phyloP scores from a whole-genome alignment of 1,284 basidiomycete genomes.

The Fomitopsis schrenkii region DNA sequence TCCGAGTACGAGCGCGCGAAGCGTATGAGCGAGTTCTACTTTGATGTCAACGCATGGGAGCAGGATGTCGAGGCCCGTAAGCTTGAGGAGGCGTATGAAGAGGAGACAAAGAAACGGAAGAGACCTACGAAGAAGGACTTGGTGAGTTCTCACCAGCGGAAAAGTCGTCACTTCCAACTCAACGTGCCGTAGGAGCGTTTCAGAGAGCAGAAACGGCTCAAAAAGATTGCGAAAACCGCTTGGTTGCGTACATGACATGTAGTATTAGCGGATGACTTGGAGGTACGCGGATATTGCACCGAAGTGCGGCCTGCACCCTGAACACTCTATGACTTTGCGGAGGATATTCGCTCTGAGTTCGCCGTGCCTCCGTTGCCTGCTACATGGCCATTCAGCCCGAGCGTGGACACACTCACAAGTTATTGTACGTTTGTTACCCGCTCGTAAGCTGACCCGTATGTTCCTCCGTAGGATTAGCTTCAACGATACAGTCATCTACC shows the following conservation, averaged over 20 bases:
- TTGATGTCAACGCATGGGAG: constrained; percentile 84
- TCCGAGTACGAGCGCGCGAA: constrained; percentile 82
- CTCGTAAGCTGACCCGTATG: too few relatives aligned
- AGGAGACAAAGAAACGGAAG: constrained; percentile 60
- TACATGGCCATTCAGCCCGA: too few relatives aligned
- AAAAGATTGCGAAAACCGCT: constrained; percentile 84
- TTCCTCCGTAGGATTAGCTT: too few relatives aligned
- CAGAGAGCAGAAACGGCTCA: constrained; percentile 78
- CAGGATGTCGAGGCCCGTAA: constrained; percentile 58
- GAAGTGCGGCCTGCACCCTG: too few relatives aligned
- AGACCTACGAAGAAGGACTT: constrained; percentile 82
- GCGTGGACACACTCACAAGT: too few relatives aligned
- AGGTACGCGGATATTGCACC: background rate
- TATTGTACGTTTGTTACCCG: too few relatives aligned
- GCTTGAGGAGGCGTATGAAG: constrained; percentile 49
- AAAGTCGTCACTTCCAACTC: background rate
- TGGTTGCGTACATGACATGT: constrained; percentile 71
- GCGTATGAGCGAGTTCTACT: constrained; percentile 86
- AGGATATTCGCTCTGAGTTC: too few relatives aligned
- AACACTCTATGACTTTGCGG: too few relatives aligned
- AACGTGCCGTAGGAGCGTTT: constrained; percentile 66
- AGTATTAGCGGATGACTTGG: background rate
- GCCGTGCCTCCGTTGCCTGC: too few relatives aligned
- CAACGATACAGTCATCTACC: too few relatives aligned
- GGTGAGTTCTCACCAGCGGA: constrained; percentile 44